Base-by-base conservation (phyloP, 768 basidiomycete genomes). In the Asterophora parasitica region DNA sequence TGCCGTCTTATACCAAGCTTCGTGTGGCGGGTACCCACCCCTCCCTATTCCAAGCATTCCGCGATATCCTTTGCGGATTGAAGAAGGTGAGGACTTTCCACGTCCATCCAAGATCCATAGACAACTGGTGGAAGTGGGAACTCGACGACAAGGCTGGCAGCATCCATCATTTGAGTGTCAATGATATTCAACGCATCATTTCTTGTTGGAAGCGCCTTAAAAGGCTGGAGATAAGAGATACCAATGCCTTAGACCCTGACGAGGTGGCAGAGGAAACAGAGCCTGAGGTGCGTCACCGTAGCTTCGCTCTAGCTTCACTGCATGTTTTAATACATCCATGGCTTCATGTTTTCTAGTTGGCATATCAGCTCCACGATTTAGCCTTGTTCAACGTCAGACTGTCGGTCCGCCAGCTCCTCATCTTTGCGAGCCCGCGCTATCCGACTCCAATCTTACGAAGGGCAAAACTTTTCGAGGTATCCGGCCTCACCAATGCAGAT, bases 401-500 rank as follows among this genome's bases (percentile, higher is more conserved):
- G 12, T 41, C 46, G 16, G 23, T 10, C 13, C 12, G 48, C 15
- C 19, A 41, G 11, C 45, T 53, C 16, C 31, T 53, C 15, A 10
- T 35, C 4, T 19, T 53, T 19, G 39, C 44, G 6, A 48, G 51
- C 28, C 39, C 37, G 0, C 26, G 32, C 30, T 15, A 2, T 19
- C n/a, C 44, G 7, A 26, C 44, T 16, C 31, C 52, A 15, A 46
- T n/a, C 16, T 12, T 53, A 20, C 42, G 44, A 11, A 9, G 35
- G 1, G 48, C 23, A 10, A 17, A 37, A 11, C 34, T 55, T 1
- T 23, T 42, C 15, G 12, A n/a, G 16, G 20, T 52, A 2, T 26
- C 17, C 7, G 51, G 51, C 17, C 44, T 55, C 4, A 52, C 41
- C 11, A 55, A 55, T 35, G 34, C 45, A 3, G 44, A 55, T 15